Evolutionary conservation across 306 rosid genomes (phyloP).

Genomic region (Medicago lupulina): DNA sequence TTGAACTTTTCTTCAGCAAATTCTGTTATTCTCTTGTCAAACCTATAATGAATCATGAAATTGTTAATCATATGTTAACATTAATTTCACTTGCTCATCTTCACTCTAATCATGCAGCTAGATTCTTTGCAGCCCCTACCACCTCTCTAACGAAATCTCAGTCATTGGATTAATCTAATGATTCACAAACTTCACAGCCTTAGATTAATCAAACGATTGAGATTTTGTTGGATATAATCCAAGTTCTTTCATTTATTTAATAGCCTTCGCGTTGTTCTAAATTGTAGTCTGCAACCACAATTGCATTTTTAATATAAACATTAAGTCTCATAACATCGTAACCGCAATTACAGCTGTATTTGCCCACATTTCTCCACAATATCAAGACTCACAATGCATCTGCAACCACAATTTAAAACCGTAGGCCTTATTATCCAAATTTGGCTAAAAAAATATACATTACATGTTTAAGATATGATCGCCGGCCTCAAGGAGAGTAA

Average conservation of each 20-base stretch:
- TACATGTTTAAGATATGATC: conserved; percentile 92
- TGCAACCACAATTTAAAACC: not conserved
- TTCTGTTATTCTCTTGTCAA: conserved; percentile 94
- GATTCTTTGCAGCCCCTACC: too few relatives aligned
- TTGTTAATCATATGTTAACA: not conserved
- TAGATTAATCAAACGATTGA: too few relatives aligned
- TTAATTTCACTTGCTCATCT: not conserved
- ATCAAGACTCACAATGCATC: not conserved
- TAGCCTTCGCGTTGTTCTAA: not conserved
- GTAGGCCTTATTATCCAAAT: not conserved
- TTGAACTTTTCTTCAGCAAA: conserved; percentile 82
- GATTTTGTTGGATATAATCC: too few relatives aligned
- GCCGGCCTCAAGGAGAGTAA: conserved; percentile 88
- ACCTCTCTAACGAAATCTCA: too few relatives aligned
- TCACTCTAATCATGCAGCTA: too few relatives aligned
- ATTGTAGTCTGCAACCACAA: too few relatives aligned
- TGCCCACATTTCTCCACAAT: not conserved
- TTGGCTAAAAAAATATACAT: conserved; percentile 3
- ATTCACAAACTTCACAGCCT: too few relatives aligned
- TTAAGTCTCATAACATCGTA: too few relatives aligned
- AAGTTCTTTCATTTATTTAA: too few relatives aligned
- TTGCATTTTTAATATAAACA: too few relatives aligned
- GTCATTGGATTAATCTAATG: too few relatives aligned
- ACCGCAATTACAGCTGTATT: too few relatives aligned
- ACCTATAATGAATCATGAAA: conserved; percentile 56